phyloP scores from a whole-genome alignment of 2,329 filamentous ascomycete species.

The Fusarium sp. region DNA sequence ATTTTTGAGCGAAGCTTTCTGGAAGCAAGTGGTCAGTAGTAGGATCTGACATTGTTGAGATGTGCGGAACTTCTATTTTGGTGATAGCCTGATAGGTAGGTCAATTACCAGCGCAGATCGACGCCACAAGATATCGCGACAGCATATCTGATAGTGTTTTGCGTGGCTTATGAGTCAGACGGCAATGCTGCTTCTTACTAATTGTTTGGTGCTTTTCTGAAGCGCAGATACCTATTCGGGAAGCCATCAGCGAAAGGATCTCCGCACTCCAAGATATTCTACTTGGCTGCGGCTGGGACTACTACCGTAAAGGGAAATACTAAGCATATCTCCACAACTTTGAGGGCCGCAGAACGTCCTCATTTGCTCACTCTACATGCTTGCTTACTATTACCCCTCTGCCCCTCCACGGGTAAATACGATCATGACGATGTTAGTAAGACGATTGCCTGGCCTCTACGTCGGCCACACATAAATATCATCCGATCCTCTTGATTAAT shows the following conservation, averaged over 20 bases:
- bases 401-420: background rate
- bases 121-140: too few relatives aligned
- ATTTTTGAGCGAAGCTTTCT: too few relatives aligned
- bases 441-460: background rate
- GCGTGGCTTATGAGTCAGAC: background rate
- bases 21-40: too few relatives aligned
- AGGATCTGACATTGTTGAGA: too few relatives aligned
- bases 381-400: background rate
- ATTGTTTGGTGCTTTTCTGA: background rate
- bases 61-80: too few relatives aligned
- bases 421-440: background rate
- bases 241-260: background rate
- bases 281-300: slow-evolving; percentile 3
- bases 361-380: background rate
- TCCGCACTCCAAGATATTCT: too few relatives aligned
- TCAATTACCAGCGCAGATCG: too few relatives aligned
- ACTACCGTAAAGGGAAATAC: slow-evolving; percentile 13
- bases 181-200: background rate
- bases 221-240: background rate
- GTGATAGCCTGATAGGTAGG: too few relatives aligned
- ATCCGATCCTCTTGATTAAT: background rate
- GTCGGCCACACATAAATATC: background rate
- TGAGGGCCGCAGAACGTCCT: background rate
- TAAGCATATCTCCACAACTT: background rate
- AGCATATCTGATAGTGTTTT: background rate